These are phyloP conservation scores for Pleurostoma richardsiae DNA, from an alignment of 2,329 filamentous ascomycete species.

Conservation along the genomic window DNA sequence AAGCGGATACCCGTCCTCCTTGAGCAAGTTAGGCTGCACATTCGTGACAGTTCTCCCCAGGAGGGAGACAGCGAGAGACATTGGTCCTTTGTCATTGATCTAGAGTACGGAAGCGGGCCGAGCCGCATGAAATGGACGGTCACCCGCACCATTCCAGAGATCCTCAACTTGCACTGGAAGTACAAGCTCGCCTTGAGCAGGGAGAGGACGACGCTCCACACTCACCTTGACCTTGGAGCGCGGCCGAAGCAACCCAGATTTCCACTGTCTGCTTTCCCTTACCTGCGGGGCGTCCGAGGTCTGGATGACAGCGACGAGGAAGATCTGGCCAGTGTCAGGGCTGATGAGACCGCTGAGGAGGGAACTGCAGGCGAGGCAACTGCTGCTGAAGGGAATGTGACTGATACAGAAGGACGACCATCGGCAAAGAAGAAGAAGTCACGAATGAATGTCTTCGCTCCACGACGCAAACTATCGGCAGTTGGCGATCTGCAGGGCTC, in stretches of 20 bases:
- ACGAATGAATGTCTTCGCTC: constrained; percentile 47
- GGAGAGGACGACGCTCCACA: constrained; percentile 68
- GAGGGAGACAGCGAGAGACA: constrained; percentile 64
- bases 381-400: constrained; percentile 59
- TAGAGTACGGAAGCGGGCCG: constrained; percentile 93
- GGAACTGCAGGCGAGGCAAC: constrained; percentile 42
- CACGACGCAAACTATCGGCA: constrained; percentile 48
- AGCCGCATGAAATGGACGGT: constrained; percentile 97
- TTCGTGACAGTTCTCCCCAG: constrained; percentile 73
- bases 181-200: constrained; percentile 86
- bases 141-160: constrained; percentile 79
- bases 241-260: constrained; percentile 84
- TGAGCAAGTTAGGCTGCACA: constrained; percentile 86
- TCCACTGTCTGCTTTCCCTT: constrained; percentile 83
- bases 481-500: constrained; percentile 42
- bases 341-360: constrained; percentile 36
- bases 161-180: constrained; percentile 86
- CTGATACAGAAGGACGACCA: constrained; percentile 57
- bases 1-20: constrained; percentile 91
- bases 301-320: constrained; percentile 79
- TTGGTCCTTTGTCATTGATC: constrained; percentile 81
- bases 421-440: constrained; percentile 39
- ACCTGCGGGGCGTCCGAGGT: constrained; percentile 74
- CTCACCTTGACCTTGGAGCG: constrained; percentile 59
- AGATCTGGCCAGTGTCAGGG: constrained; percentile 32